Evolutionary conservation across 2,329 filamentous ascomycete species (phyloP), one percentile per base, ranked within the genome.

Genomic region (Botrytis hyacinthi): DNA sequence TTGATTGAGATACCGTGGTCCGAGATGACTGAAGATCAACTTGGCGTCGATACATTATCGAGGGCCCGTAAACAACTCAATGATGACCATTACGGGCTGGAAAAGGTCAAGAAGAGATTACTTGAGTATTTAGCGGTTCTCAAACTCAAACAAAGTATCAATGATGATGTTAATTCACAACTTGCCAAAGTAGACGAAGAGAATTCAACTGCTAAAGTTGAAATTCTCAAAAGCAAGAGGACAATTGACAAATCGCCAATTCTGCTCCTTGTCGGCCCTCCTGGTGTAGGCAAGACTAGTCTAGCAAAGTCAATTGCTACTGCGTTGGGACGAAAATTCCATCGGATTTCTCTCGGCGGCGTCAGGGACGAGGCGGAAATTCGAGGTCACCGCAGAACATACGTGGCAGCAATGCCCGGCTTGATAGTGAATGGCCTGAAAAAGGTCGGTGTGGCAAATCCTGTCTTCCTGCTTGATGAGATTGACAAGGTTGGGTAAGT

Each of bases 401-500:
- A 99, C 80, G 96, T 99, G 74, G 96, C 96, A 35, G 96, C 96
- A n/a, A 98, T 99, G 95, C 96, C 96, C 16, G 96, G 96, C 71
- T 86, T 98, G 72, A 92, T 99, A 74, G 95, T 98, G 44, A 95
- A 94, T 81, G 96, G 95, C 0, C 82, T 99, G 72, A 95, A 96
- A 84, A 99, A 98, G 84, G 95, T 97, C 46, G 95, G 95, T 65
- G 95, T 98, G 32, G 90, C 94, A 4, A 99, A 99, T 80, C 96
- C 96, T 0, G 95, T 99, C 73, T 93, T 99, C 84, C 84, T 99
- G 63, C 90, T 99, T 20, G 96, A 99, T 80, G 96, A 99, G 84
- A 98, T 99, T 78, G 96, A 99, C 86, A 99, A 99, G 86, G 89
- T 99, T 75, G 94, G 80, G 80, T 81, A 73, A 76, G 79, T 78